Percentiles rank a stretch among this genome's conserved stretches.
These are phyloP conservation scores for Solanum clarkiae DNA, from an alignment of 257 asterid genomes.

Conservation along the genomic window DNA sequence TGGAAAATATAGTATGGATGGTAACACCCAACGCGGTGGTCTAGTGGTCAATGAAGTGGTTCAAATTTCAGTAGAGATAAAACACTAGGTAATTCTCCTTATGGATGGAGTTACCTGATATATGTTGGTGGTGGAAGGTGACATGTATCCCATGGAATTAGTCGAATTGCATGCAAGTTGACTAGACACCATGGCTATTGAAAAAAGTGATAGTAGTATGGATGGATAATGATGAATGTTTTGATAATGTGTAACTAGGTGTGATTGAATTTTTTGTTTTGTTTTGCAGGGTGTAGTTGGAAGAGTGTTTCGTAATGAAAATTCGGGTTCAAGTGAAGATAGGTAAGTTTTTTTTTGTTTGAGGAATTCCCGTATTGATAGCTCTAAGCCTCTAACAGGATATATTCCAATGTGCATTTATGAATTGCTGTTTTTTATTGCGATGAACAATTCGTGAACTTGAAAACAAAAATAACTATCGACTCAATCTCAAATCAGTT, in stretches of 20 bases:
- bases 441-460: background rate
- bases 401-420: background rate
- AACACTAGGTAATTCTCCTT: too few species aligned
- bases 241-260: background rate
- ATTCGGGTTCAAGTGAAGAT: conserved; percentile 63
- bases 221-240: background rate
- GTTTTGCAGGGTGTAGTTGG: conserved; percentile 80
- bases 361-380: background rate
- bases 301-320: conserved; percentile 81
- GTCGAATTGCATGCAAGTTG: background rate
- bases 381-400: background rate
- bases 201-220: background rate
- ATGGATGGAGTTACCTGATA: background rate
- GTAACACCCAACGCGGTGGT: background rate
- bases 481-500: background rate
- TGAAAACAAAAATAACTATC: background rate
- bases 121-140: background rate
- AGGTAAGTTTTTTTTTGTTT: conserved; percentile 28
- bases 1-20: background rate
- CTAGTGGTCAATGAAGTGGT: background rate
- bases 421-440: background rate
- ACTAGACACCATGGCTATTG: background rate
- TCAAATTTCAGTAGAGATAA: background rate
- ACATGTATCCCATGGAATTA: background rate
- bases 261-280: background rate